phyloP scores from a whole-genome alignment of 139 green algal species.

The Diplosphaera chodatii region DNA sequence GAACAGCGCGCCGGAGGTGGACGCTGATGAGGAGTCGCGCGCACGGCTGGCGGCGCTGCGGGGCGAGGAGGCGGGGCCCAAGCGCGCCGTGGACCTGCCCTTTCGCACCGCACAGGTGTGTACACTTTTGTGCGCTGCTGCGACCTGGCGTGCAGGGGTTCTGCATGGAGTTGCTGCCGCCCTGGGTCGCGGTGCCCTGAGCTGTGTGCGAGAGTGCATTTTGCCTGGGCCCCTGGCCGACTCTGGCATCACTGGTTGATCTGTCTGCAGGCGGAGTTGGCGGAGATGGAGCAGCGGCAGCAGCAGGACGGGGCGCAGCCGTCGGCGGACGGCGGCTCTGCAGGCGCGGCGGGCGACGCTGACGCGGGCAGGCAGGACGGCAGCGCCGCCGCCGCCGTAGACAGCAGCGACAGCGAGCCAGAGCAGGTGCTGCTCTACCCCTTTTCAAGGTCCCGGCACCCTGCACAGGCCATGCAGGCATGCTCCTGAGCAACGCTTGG shows the following conservation, averaged over 20 bases:
- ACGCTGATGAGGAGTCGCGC: constrained; percentile 55
- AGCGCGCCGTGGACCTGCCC: background rate
- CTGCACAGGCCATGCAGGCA: no score
- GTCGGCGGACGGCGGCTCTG: background rate
- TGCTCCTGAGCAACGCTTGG: no score
- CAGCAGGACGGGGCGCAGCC: background rate
- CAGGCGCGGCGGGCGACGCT: background rate
- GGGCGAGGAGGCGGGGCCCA: constrained; percentile 9
- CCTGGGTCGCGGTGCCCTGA: no score
- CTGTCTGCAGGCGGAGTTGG: constrained; percentile 30
- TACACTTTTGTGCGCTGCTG: no score
- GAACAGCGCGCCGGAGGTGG: constrained; percentile 50
- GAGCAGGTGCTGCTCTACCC: background rate
- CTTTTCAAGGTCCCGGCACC: no score
- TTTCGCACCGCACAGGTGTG: constrained; percentile 32
- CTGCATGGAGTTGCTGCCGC: no score
- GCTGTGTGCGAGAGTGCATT: no score
- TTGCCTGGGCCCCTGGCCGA: no score
- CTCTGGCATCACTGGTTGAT: no score
- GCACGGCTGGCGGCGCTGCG: constrained; percentile 43
- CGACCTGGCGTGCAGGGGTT: no score
- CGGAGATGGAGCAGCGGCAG: constrained; percentile 24
- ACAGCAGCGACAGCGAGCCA: background rate
- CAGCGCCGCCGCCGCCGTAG: constrained; percentile 7
- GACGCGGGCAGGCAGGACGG: constrained; percentile 4